Evolutionary conservation across 1,139 yeast species (phyloP).

Genomic region (Zygoascus meyerae): DNA sequence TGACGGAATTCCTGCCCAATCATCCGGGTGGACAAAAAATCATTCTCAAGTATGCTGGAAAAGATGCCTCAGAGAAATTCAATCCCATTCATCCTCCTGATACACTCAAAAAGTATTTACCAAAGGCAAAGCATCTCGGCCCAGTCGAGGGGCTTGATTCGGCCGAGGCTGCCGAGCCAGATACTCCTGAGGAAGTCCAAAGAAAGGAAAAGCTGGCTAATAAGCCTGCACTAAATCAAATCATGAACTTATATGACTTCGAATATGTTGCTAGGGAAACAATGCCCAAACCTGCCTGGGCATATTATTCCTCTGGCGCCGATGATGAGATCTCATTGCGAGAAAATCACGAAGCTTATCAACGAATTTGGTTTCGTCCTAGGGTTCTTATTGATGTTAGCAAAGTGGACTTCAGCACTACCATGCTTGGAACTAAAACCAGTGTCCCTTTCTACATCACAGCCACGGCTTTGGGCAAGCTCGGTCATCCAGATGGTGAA

Average conservation of each 20-base stretch:
- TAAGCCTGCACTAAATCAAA: conserved; percentile 62
- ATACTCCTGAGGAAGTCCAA: conserved; percentile 31
- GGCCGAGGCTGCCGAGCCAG: conserved; percentile 29
- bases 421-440: conserved; percentile 45
- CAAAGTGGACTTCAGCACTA: conserved; percentile 48
- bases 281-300: conserved; percentile 78
- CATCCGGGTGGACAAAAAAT: conserved; percentile 90
- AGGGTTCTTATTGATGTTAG: conserved; percentile 67
- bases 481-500: conserved; percentile 56
- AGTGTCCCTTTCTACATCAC: conserved; percentile 51
- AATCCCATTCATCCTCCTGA: conserved; percentile 84
- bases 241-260: conserved; percentile 71
- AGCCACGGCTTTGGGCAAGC: conserved; percentile 52
- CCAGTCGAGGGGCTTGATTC: conserved; percentile 33
- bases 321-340: conserved; percentile 89
- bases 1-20: conserved; percentile 66
- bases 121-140: conserved; percentile 44
- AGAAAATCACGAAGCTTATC: conserved; percentile 85
- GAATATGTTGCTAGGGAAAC: conserved; percentile 78
- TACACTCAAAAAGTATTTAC: conserved; percentile 53
- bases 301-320: conserved; percentile 84
- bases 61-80: conserved; percentile 83
- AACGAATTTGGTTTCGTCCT: conserved; percentile 81
- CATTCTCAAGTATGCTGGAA: conserved; percentile 75
- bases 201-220: conserved; percentile 35